Evolutionary conservation across 2,329 filamentous ascomycete species (phyloP).

Genomic region (Metarhizium anisopliae): DNA sequence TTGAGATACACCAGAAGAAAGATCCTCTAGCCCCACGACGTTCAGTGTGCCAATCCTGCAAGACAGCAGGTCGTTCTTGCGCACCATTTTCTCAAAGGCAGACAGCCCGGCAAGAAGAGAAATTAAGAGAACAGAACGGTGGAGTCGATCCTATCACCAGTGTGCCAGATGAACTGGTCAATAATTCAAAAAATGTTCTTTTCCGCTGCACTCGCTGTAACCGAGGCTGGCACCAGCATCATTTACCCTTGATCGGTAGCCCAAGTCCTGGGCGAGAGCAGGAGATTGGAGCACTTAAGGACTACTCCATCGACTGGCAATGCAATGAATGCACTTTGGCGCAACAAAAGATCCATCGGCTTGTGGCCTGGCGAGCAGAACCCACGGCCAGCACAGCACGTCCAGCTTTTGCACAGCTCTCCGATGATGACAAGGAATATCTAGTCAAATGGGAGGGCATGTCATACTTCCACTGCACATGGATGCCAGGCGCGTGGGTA

Average conservation of each 20-base stretch:
- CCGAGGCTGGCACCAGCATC: constrained; percentile 74
- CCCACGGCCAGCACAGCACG: constrained; percentile 35
- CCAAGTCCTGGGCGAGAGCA: constrained; percentile 23
- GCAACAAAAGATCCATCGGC: constrained; percentile 58
- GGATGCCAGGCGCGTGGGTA: constrained; percentile 87
- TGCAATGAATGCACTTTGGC: constrained; percentile 68
- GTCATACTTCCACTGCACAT: constrained; percentile 75
- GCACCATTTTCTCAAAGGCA: constrained; percentile 63
- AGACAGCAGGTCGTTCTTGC: constrained; percentile 57
- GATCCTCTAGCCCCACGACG: constrained; percentile 62
- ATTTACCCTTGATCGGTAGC: constrained; percentile 51
- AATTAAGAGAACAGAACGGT: constrained; percentile 66
- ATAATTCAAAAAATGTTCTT: constrained; percentile 67
- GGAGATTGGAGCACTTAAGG: constrained; percentile 47
- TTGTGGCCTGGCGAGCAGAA: constrained; percentile 71
- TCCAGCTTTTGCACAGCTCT: constrained; percentile 34
- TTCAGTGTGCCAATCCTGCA: constrained; percentile 64
- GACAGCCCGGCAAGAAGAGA: constrained; percentile 73
- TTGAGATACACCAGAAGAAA: constrained; percentile 59
- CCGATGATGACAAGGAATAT: constrained; percentile 72
- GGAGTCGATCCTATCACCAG: constrained; percentile 67
- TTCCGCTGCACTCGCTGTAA: constrained; percentile 76
- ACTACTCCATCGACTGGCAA: constrained; percentile 68
- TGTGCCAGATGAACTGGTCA: constrained; percentile 55
- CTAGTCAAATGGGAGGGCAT: constrained; percentile 77